Conservation (phyloP, 441 rosid genomes). For the Euphorbia celastroides region DNA sequence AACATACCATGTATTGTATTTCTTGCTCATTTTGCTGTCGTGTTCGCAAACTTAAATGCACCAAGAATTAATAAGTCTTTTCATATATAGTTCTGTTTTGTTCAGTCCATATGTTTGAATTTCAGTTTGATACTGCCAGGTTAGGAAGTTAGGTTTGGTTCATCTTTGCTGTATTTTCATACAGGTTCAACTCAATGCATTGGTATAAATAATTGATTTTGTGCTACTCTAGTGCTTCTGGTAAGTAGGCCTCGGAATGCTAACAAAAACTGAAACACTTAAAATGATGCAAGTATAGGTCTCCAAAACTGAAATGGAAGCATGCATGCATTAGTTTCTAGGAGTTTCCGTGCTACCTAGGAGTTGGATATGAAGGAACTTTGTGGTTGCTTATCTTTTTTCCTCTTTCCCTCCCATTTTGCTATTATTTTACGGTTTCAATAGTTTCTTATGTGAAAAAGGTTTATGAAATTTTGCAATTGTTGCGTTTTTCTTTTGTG, state of each 20-base stretch:
- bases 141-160: too few relatives aligned
- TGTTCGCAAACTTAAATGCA: background rate
- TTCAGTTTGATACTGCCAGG: background rate
- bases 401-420: background rate
- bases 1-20: background rate
- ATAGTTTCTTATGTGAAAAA: background rate
- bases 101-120: background rate
- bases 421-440: background rate
- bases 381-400: background rate
- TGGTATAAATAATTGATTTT: background rate
- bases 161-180: too few relatives aligned
- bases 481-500: background rate
- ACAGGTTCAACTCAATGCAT: background rate
- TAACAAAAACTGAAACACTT: too few relatives aligned
- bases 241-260: background rate
- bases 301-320: too few relatives aligned
- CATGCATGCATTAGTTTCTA: too few relatives aligned
- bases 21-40: background rate
- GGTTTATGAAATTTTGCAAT: background rate
- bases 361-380: background rate
- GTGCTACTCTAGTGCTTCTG: background rate
- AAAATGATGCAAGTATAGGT: too few relatives aligned
- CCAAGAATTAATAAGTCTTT: background rate
- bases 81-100: constrained; percentile 2
- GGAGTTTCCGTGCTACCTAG: too few relatives aligned